phyloP scores from a whole-genome alignment of 2,329 filamentous ascomycete genomes.

The Colletotrichum theobromicola region DNA sequence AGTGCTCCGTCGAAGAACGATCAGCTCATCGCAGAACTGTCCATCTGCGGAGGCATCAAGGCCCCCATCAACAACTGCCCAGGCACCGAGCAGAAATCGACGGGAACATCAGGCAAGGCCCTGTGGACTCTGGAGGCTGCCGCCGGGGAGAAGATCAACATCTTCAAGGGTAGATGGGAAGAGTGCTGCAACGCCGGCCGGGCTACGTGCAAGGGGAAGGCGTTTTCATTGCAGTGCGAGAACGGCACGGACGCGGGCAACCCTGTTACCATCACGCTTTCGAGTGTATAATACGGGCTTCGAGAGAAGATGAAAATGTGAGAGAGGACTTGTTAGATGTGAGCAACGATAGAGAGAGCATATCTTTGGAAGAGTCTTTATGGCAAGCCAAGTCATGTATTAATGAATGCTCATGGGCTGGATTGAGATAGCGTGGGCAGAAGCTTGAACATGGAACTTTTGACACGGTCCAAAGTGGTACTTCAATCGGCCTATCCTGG shows the following conservation, averaged over 20 bases:
- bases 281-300: background rate
- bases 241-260: background rate
- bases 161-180: background rate
- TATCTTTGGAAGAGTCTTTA: rapidly evolving
- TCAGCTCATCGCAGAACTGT: background rate
- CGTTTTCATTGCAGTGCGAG: background rate
- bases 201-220: background rate
- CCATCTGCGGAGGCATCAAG: background rate
- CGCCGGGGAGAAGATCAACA: background rate
- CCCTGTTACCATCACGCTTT: background rate
- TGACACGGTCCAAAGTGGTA: background rate
- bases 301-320: background rate
- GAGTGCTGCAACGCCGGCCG: background rate
- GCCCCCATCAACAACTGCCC: background rate
- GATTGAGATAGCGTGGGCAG: background rate
- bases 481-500: background rate
- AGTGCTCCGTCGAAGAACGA: background rate
- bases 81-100: background rate
- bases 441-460: background rate
- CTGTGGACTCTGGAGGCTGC: background rate
- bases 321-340: background rate
- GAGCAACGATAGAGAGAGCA: background rate
- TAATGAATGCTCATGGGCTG: background rate
- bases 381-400: rapidly evolving
- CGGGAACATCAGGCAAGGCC: background rate